Evolutionary conservation across 1,139 yeast species (phyloP).

Genomic region (Blastobotrys illinoisensis): DNA sequence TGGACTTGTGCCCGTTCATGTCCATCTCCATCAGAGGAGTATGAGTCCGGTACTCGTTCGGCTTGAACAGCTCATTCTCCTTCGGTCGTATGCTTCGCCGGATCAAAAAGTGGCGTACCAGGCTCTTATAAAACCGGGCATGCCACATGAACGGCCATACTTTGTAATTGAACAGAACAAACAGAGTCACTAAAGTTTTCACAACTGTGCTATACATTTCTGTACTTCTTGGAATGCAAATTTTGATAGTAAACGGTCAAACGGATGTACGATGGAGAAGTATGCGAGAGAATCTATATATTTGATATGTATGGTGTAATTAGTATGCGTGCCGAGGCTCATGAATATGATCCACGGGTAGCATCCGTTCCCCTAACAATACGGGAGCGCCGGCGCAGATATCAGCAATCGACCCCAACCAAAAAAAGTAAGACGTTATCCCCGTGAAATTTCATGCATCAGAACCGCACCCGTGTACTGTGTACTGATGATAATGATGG

Average conservation of each 20-base stretch:
- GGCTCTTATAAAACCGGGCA: constrained; percentile 51
- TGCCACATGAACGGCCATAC: constrained; percentile 66
- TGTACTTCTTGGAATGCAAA: no score
- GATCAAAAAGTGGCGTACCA: constrained; percentile 36
- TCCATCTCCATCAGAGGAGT: constrained; percentile 81
- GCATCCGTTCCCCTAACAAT: neutral
- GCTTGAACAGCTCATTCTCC: constrained; percentile 35
- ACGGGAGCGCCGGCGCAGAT: no score
- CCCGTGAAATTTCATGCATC: no score
- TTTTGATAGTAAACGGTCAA: no score
- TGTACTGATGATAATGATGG: no score
- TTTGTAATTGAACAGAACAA: constrained; percentile 38
- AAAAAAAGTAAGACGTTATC: no score
- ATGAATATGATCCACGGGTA: neutral
- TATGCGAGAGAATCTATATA: neutral
- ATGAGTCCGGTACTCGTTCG: constrained; percentile 45
- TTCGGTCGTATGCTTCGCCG: constrained; percentile 18
- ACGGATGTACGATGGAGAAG: neutral
- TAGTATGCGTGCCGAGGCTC: neutral
- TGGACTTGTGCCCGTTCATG: constrained; percentile 79
- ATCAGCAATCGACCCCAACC: no score
- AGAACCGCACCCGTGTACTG: no score
- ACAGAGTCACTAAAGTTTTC: constrained; percentile 16
- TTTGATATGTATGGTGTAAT: neutral
- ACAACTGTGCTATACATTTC: neutral